Conservation (phyloP, 345 rosid species). For the Boechera stricta region DNA sequence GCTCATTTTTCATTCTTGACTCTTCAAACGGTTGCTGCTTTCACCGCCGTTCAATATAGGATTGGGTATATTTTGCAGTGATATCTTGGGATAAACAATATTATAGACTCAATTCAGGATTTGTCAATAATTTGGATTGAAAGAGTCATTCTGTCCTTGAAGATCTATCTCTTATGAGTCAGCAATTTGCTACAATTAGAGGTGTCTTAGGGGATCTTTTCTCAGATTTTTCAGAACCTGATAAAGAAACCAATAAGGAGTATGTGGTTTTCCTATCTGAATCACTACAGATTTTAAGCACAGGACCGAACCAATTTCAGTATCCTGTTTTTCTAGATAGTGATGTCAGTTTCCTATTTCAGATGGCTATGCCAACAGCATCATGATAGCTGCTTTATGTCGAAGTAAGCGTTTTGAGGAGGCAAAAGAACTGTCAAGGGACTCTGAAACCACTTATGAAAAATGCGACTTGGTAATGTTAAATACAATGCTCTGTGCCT, state of each 20-base stretch:
- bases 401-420: constrained; percentile 75
- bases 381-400: constrained; percentile 90
- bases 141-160: not conserved
- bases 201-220: not conserved
- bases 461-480: constrained; percentile 84
- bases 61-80: constrained; percentile 5
- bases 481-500: constrained; percentile 87
- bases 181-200: not conserved
- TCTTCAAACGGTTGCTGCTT: not conserved
- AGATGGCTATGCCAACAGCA: constrained; percentile 95
- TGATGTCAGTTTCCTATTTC: constrained; percentile 39
- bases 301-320: not conserved
- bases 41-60: not conserved
- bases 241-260: not conserved
- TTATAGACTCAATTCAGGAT: constrained; percentile 4
- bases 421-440: constrained; percentile 78
- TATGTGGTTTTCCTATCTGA: not conserved
- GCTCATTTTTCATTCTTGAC: constrained; percentile 5
- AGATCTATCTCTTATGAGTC: not conserved
- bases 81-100: not conserved
- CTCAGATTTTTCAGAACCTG: not conserved
- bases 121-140: not conserved
- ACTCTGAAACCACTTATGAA: constrained; percentile 67
- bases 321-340: constrained; percentile 11
- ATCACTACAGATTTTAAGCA: not conserved